Conservation (phyloP, 257 asterid species). For the Gentiana dahurica region DNA sequence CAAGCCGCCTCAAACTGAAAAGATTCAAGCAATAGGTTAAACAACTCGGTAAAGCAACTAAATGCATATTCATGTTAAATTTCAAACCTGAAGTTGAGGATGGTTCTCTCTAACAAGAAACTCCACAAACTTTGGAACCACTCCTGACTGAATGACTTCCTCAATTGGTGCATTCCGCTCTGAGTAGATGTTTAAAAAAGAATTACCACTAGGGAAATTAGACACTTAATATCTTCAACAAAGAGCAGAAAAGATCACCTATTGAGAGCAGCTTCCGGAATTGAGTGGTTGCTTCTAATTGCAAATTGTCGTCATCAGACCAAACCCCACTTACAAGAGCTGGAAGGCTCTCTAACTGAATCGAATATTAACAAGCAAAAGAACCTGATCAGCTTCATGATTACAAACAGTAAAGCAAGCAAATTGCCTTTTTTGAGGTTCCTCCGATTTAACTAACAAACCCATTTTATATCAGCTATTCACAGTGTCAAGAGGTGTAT, state of each 20-base stretch:
- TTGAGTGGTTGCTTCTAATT: constrained; percentile 84
- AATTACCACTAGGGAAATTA: not conserved
- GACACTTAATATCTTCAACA: too few species aligned
- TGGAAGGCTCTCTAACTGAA: constrained; percentile 81
- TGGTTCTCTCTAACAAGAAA: constrained; percentile 78
- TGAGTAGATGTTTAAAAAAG: constrained; percentile 11
- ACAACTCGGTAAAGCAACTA: constrained; percentile 3
- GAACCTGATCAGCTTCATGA: constrained; percentile 5
- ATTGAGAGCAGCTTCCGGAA: constrained; percentile 91
- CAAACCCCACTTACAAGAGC: constrained; percentile 68
- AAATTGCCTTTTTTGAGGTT: too few species aligned
- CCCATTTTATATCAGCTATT: too few species aligned
- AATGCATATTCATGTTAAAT: constrained; percentile 1
- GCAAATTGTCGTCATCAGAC: constrained; percentile 56
- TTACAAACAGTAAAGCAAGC: not conserved
- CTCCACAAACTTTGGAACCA: constrained; percentile 79
- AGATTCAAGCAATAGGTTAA: not conserved
- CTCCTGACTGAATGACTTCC: constrained; percentile 88
- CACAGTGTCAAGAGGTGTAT: too few species aligned
- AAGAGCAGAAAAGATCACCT: constrained; percentile 20
- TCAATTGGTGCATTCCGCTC: constrained; percentile 87
- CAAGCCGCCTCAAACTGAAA: constrained; percentile 92
- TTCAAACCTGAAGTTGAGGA: constrained; percentile 69
- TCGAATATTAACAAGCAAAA: constrained; percentile 4
- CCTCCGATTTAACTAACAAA: too few species aligned